Evolutionary conservation across 2,329 filamentous ascomycete species (phyloP).

Genomic region (Penicillium concentricum): DNA sequence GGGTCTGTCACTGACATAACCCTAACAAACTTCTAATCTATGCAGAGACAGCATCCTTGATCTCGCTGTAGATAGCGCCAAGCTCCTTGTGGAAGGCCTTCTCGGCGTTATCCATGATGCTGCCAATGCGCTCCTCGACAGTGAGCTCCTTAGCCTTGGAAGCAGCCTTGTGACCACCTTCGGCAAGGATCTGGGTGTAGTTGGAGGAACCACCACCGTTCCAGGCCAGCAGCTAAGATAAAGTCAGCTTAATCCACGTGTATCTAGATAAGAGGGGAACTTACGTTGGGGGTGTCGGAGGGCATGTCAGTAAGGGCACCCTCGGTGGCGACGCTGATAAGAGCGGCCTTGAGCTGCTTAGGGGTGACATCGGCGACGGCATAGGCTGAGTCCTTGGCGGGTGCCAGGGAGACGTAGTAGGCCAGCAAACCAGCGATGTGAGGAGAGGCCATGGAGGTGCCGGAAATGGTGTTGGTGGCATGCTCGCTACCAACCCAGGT

Average conservation of each 20-base stretch:
- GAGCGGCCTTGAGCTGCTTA: slow-evolving; percentile 85
- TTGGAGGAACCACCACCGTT: slow-evolving; percentile 95
- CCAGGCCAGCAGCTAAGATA: slow-evolving; percentile 76
- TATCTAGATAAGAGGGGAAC: slow-evolving; percentile 21
- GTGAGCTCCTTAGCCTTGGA: slow-evolving; percentile 16
- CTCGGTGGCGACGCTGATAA: slow-evolving; percentile 79
- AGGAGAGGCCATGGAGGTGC: slow-evolving; percentile 98
- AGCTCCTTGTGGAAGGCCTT: slow-evolving; percentile 46
- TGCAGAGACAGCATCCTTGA: slow-evolving; percentile 43
- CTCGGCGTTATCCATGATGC: slow-evolving; percentile 50
- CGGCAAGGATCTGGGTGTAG: slow-evolving; percentile 77
- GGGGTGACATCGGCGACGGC: slow-evolving; percentile 86
- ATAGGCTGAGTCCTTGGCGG: slow-evolving; percentile 83
- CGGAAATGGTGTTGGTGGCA: slow-evolving; percentile 97
- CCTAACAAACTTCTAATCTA: slow-evolving; percentile 41
- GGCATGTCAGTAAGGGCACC: slow-evolving; percentile 79
- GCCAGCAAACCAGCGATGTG: slow-evolving; percentile 95
- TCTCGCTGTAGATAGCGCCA: slow-evolving; percentile 47
- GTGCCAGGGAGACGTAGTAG: slow-evolving; percentile 97
- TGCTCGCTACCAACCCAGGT: slow-evolving; percentile 98
- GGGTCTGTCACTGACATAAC: slow-evolving; percentile 21
- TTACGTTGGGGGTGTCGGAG: slow-evolving; percentile 77
- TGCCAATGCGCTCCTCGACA: slow-evolving; percentile 40
- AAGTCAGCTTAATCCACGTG: slow-evolving; percentile 24
- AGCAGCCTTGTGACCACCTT: slow-evolving; percentile 66